These are phyloP conservation scores for Trametes coccinea DNA, from an alignment of 768 basidiomycete genomes.

Conservation along the genomic window DNA sequence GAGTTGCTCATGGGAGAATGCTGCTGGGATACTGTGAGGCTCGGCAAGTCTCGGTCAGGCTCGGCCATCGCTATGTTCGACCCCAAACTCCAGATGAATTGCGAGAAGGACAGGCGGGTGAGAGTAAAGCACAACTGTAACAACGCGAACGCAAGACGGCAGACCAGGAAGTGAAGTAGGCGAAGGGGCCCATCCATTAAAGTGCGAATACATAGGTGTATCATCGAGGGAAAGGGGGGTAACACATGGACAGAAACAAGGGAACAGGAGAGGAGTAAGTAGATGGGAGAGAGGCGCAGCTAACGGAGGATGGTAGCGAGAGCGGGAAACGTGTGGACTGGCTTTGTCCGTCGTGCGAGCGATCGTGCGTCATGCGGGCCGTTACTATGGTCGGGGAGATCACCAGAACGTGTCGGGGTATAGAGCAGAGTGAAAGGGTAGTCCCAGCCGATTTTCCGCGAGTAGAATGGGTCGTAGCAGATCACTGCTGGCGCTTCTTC, in stretches of 20 bases:
- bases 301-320: slow-evolving; percentile 5
- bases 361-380: slow-evolving; percentile 36
- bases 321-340: slow-evolving; percentile 30
- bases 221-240: slow-evolving; percentile 27
- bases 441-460: slow-evolving; percentile 33
- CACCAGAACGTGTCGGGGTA: slow-evolving; percentile 28
- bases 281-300: slow-evolving; percentile 4
- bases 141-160: slow-evolving; percentile 14
- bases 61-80: background rate
- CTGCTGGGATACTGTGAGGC: too few species aligned
- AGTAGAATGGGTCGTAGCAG: slow-evolving; percentile 10
- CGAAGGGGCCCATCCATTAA: slow-evolving; percentile 30
- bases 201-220: slow-evolving; percentile 33
- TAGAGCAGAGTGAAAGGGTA: slow-evolving; percentile 33
- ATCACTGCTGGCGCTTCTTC: slow-evolving; percentile 83
- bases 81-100: slow-evolving; percentile 17
- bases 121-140: slow-evolving; percentile 13
- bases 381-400: slow-evolving; percentile 28
- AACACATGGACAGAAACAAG: slow-evolving; percentile 20
- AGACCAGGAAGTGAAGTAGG: slow-evolving; percentile 13
- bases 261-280: slow-evolving; percentile 20
- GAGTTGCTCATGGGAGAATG: too few species aligned
- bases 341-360: slow-evolving; percentile 33
- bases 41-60: background rate
- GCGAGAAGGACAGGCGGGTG: slow-evolving; percentile 19